These are phyloP conservation scores for Dactylis glomerata DNA, from an alignment of 176 grass and related monocot genomes.

Conservation along the genomic window DNA sequence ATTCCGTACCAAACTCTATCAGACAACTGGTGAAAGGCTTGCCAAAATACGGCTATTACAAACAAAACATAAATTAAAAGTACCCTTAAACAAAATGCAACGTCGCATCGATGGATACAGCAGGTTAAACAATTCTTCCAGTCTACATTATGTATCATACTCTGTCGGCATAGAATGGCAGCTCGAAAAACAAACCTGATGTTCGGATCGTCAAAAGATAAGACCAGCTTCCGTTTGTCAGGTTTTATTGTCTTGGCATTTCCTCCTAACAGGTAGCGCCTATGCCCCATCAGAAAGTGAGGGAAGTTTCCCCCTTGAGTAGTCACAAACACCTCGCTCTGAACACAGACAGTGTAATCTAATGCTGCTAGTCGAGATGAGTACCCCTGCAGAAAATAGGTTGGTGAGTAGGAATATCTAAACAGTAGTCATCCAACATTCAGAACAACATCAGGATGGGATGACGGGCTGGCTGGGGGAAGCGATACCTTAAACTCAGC, in stretches of 20 bases:
- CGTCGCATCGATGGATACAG: background rate
- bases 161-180: background rate
- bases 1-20: too few relatives aligned
- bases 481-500: constrained; percentile 68
- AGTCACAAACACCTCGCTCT: constrained; percentile 85
- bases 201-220: constrained; percentile 74
- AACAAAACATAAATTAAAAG: too few relatives aligned
- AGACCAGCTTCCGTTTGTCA: constrained; percentile 80
- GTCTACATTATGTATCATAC: background rate
- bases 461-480: background rate
- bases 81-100: too few relatives aligned
- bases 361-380: constrained; percentile 81
- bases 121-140: background rate
- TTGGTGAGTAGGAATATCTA: background rate
- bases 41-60: too few relatives aligned
- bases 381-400: constrained; percentile 52
- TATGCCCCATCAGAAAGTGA: constrained; percentile 88
- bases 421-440: background rate
- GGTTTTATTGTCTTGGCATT: constrained; percentile 90
- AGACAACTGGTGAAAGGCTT: too few relatives aligned
- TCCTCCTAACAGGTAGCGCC: constrained; percentile 72
- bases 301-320: constrained; percentile 98
- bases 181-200: constrained; percentile 67
- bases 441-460: background rate
- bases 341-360: constrained; percentile 71